These are phyloP conservation scores for Blastomyces gilchristii DNA, from an alignment of 2,329 filamentous ascomycete species.

Conservation along the genomic window DNA sequence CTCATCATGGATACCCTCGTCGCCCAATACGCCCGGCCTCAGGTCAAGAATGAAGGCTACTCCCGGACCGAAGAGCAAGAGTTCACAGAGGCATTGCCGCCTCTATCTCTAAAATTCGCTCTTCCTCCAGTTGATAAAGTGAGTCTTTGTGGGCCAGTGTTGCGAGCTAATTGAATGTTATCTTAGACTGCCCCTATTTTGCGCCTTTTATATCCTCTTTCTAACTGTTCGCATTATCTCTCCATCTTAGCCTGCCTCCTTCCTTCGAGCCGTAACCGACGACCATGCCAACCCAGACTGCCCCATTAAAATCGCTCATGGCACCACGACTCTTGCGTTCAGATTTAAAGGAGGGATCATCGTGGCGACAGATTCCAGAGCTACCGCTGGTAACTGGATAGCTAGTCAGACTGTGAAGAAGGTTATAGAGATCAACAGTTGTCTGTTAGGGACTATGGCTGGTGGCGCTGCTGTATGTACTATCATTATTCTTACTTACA, in stretches of 20 bases:
- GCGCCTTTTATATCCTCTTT: not conserved
- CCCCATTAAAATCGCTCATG: slow-evolving; percentile 98
- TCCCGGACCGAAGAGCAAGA: slow-evolving; percentile 65
- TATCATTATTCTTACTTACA: not conserved
- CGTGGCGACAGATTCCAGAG: slow-evolving; percentile 93
- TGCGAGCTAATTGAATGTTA: not conserved
- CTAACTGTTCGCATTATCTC: not conserved
- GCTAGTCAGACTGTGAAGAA: slow-evolving; percentile 99
- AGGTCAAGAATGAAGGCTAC: slow-evolving; percentile 62
- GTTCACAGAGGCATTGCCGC: slow-evolving; percentile 58
- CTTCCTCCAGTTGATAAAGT: slow-evolving; percentile 89
- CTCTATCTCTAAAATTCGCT: slow-evolving; percentile 83
- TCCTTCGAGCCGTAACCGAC: slow-evolving; percentile 94
- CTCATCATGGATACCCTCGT: slow-evolving; percentile 78
- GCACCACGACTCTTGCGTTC: slow-evolving; percentile 95
- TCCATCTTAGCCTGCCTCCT: slow-evolving; percentile 68
- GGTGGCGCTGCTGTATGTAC: slow-evolving; percentile 75
- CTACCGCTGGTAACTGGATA: slow-evolving; percentile 97
- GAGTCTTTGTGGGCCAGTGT: slow-evolving; percentile 27
- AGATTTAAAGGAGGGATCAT: slow-evolving; percentile 98
- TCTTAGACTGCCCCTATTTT: slow-evolving; percentile 1
- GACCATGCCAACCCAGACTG: slow-evolving; percentile 93
- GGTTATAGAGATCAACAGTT: slow-evolving; percentile 96
- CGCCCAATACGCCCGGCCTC: slow-evolving; percentile 75
- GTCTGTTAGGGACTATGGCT: slow-evolving; percentile 92